Conservation (phyloP, 352 stramenopile species). For the Globisporangium radiosum region DNA sequence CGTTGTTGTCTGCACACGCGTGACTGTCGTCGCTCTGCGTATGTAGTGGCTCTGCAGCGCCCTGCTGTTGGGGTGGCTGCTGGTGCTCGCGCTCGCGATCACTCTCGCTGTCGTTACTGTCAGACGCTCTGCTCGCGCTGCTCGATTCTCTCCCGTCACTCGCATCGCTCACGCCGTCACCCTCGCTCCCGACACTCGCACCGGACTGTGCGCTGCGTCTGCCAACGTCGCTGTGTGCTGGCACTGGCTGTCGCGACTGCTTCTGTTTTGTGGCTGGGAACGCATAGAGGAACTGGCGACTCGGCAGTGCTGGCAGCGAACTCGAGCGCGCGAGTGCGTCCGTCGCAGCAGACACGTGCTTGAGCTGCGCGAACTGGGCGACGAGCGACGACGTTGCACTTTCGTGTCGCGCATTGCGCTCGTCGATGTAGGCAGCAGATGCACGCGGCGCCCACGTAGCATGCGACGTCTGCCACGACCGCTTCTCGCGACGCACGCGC, state of each 20-base stretch:
- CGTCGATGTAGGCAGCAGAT: constrained; percentile 39
- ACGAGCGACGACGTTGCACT: constrained; percentile 23
- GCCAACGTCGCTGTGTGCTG: background rate
- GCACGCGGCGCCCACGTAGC: constrained; percentile 30
- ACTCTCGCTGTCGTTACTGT: background rate
- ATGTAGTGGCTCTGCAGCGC: background rate
- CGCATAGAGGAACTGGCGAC: constrained; percentile 4
- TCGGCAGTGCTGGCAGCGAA: background rate
- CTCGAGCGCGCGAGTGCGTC: constrained; percentile 4
- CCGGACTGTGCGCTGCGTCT: no score
- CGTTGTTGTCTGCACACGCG: constrained; percentile 4
- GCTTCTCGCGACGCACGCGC: constrained; percentile 12
- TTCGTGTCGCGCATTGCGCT: constrained; percentile 17
- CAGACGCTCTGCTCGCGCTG: background rate
- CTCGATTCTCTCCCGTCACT: background rate
- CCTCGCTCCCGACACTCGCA: background rate
- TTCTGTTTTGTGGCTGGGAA: constrained; percentile 4
- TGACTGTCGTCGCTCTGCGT: background rate
- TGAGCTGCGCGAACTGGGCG: constrained; percentile 29
- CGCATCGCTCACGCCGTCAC: background rate
- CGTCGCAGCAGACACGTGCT: background rate
- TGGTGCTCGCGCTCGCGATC: constrained; percentile 2
- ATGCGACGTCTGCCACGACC: constrained; percentile 30
- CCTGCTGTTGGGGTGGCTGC: no score
- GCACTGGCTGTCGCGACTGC: background rate